These are phyloP conservation scores for Talaromyces pinophilus DNA, from an alignment of 2,329 filamentous ascomycete species.

Conservation along the genomic window DNA sequence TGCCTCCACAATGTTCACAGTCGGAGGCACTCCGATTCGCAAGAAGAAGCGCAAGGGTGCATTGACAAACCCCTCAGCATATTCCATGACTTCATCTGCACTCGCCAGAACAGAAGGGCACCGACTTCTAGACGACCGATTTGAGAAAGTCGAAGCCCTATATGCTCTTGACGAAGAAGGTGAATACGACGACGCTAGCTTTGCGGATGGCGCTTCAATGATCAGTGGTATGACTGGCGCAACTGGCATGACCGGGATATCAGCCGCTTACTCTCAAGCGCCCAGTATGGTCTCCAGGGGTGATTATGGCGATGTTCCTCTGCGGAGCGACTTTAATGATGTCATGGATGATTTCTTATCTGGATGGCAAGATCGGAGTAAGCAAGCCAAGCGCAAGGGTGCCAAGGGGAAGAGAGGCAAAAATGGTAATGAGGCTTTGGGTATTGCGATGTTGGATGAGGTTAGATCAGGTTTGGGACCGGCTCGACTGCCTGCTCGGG, in stretches of 20 bases:
- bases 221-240: slow-evolving; percentile 45
- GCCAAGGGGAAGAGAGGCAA: slow-evolving; percentile 64
- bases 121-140: slow-evolving; percentile 80
- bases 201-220: slow-evolving; percentile 39
- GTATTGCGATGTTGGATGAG: slow-evolving; percentile 87
- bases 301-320: slow-evolving; percentile 50
- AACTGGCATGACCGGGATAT: slow-evolving; percentile 49
- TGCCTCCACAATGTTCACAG: slow-evolving; percentile 53
- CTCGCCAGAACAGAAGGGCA: slow-evolving; percentile 85
- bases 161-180: slow-evolving; percentile 66
- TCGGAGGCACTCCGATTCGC: slow-evolving; percentile 65
- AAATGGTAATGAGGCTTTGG: slow-evolving; percentile 76
- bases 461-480: slow-evolving; percentile 78
- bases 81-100: slow-evolving; percentile 89
- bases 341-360: slow-evolving; percentile 94
- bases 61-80: slow-evolving; percentile 79
- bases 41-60: slow-evolving; percentile 96
- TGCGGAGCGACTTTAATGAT: slow-evolving; percentile 77
- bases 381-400: slow-evolving; percentile 46
- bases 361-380: slow-evolving; percentile 52
- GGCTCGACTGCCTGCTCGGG: slow-evolving; percentile 58
- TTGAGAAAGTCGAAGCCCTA: slow-evolving; percentile 84
- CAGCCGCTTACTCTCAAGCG: slow-evolving; percentile 64
- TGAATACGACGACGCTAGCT: slow-evolving; percentile 54
- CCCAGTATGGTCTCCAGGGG: slow-evolving; percentile 51